Evolutionary conservation across 2,329 filamentous ascomycete genomes (phyloP).

Genomic region (Exophiala xenobiotica): DNA sequence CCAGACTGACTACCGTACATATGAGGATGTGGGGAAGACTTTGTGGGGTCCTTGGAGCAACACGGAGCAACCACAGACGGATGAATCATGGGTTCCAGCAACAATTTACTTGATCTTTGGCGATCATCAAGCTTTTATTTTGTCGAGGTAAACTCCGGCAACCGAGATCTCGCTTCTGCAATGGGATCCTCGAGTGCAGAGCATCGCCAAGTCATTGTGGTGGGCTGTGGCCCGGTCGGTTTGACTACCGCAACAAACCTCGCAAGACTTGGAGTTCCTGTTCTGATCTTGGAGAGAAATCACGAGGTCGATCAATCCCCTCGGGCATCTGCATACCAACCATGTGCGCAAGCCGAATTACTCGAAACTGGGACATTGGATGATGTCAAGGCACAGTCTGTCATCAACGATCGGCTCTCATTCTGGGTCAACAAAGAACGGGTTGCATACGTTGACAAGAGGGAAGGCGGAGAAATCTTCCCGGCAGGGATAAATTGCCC

Average conservation of each 20-base stretch:
- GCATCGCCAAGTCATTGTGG: constrained; percentile 20
- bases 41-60: constrained; percentile 17
- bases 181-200: constrained; percentile 10
- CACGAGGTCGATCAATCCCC: constrained; percentile 23
- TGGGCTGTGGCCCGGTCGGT: constrained; percentile 20
- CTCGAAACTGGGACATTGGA: constrained; percentile 24
- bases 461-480: constrained; percentile 44
- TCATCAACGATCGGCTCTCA: constrained; percentile 23
- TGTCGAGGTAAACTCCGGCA: too few relatives aligned
- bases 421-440: constrained; percentile 23
- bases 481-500: constrained; percentile 39
- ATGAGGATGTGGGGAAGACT: constrained; percentile 10
- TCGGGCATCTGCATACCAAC: constrained; percentile 24
- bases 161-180: too few relatives aligned
- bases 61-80: not conserved
- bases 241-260: constrained; percentile 22
- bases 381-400: constrained; percentile 20
- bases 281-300: constrained; percentile 21
- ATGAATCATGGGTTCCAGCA: too few relatives aligned
- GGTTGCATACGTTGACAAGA: constrained; percentile 28
- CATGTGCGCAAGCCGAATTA: constrained; percentile 24
- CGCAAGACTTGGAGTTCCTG: constrained; percentile 18
- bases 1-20: not conserved
- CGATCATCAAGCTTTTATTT: too few relatives aligned
- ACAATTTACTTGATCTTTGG: too few relatives aligned